Base-by-base conservation (phyloP, 768 basidiomycete species). In the Inosperma sp. region DNA sequence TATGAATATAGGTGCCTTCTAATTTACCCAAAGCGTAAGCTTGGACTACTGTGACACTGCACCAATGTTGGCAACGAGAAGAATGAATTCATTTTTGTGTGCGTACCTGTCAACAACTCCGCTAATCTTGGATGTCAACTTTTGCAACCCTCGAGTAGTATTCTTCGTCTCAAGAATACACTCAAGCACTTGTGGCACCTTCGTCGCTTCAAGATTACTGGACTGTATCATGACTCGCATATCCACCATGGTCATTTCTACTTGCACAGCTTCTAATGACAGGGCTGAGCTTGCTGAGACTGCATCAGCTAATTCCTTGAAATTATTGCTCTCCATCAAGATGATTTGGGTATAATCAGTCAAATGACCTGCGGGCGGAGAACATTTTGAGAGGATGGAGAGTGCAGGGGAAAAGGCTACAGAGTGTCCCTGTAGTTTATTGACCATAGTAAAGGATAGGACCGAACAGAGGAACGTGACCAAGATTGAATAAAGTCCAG, bases 31-130 rank as follows among this genome's bases (percentile, higher is more conserved):
- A 68, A 2, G 84, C 88, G 58, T 84, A 81, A 49, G 81, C 82
- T 52, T 88, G 88, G 42, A 87, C 72, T 0, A 85, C 84, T 65
- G 84, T 74, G 56, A 88, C 80, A 35, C 86, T 89, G 39, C 25
- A 10, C 46, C 48, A 14, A 39, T 25, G 8, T 59, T 22, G 34
- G 30, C 27, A 37, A 22, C 5, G 39, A n/a, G 23, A 36, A 7
- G 25, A 29, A 7, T 52, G 13, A n/a, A n/a, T n/a, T n/a, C n/a
- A 50, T 33, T 17, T 23, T 37, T 13, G 19, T 19, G 37, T 1
- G 67, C 82, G 60, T 48, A 87, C 87, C 70, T 80, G 54, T 90
- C 88, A 2, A 90, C 83, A 0, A 85, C 80, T 29, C 86, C 84
- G 27, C 78, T 75, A 16, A 88, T 76, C 59, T 74, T 85, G 2